These are phyloP conservation scores for Prunus mira DNA, from an alignment of 306 rosid species.

Conservation along the genomic window DNA sequence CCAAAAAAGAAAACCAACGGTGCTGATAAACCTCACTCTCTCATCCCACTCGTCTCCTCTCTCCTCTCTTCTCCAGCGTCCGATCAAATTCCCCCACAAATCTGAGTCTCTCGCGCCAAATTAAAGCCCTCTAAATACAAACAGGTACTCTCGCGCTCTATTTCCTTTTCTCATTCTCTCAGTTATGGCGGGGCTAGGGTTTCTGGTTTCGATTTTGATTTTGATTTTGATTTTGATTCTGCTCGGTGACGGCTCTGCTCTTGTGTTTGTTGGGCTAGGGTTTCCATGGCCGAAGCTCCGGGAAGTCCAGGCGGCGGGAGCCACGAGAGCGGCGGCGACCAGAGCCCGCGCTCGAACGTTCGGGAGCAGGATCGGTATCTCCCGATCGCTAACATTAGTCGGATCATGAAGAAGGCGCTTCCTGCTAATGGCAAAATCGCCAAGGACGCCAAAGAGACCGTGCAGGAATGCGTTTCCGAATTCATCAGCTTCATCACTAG, in stretches of 20 bases:
- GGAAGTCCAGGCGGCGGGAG: constrained; percentile 86
- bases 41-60: constrained; percentile 79
- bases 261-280: constrained; percentile 31
- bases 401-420: constrained; percentile 97
- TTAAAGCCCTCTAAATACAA: background rate
- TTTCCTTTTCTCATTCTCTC: constrained; percentile 7
- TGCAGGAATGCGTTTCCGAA: constrained; percentile 96
- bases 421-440: constrained; percentile 96
- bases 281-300: constrained; percentile 75
- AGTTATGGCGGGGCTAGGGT: constrained; percentile 32
- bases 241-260: constrained; percentile 16
- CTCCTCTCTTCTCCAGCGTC: constrained; percentile 97
- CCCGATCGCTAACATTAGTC: constrained; percentile 89
- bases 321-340: constrained; percentile 90
- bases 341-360: constrained; percentile 82
- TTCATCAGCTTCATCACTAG: constrained; percentile 95
- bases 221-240: constrained; percentile 22
- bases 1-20: constrained; percentile 62
- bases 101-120: constrained; percentile 73
- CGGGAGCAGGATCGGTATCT: constrained; percentile 91
- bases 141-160: background rate
- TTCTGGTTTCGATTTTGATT: constrained; percentile 9
- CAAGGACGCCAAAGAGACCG: constrained; percentile 91
- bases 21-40: constrained; percentile 65
- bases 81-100: constrained; percentile 68